A percentile compares a stretch with the other conserved stretches of the same genome.
Conservation (phyloP, 116 monocot species). For the Zostera marina region DNA sequence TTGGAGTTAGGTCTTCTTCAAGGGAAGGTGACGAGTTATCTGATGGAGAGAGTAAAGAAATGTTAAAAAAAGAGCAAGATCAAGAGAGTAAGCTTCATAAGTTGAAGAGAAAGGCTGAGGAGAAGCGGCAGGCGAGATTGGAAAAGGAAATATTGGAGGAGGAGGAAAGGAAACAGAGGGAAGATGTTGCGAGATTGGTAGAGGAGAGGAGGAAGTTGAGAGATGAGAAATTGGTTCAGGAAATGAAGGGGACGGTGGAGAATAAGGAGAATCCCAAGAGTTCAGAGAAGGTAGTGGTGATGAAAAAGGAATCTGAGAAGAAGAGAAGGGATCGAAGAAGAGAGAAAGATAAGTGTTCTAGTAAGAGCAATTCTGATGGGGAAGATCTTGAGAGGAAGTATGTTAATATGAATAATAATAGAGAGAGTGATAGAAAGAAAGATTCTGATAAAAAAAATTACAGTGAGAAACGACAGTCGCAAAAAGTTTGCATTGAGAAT, state of each 20-base stretch:
- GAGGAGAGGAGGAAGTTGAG: slow-evolving; percentile 74
- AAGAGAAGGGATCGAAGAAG: slow-evolving; percentile 50
- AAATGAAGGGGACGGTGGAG: slow-evolving; percentile 12
- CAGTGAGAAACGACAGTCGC: slow-evolving; percentile 25
- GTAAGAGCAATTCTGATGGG: slow-evolving; percentile 77
- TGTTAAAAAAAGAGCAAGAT: slow-evolving; percentile 36
- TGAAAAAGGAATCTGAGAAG: slow-evolving; percentile 36
- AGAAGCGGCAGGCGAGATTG: slow-evolving; percentile 71
- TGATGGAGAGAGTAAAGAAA: slow-evolving; percentile 25
- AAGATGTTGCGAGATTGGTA: slow-evolving; percentile 78
- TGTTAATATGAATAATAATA: slow-evolving; percentile 9
- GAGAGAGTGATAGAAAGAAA: slow-evolving; percentile 50
- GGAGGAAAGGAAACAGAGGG: slow-evolving; percentile 91
- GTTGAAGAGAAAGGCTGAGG: slow-evolving; percentile 85
- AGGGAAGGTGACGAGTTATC: slow-evolving; percentile 20
- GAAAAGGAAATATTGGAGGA: slow-evolving; percentile 88
- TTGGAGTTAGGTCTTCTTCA: slow-evolving; percentile 10
- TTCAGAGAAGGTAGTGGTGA: slow-evolving; percentile 26
- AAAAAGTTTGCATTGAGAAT: slow-evolving; percentile 22
- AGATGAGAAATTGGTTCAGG: slow-evolving; percentile 69
- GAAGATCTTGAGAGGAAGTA: slow-evolving; percentile 47
- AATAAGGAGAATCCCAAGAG: slow-evolving; percentile 7
- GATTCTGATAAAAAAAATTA: slow-evolving; percentile 60
- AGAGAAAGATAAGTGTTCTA: slow-evolving; percentile 62
- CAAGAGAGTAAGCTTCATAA: slow-evolving; percentile 67